Conservation (phyloP, 2,329 filamentous ascomycete species). For the Albifimbria verrucaria region DNA sequence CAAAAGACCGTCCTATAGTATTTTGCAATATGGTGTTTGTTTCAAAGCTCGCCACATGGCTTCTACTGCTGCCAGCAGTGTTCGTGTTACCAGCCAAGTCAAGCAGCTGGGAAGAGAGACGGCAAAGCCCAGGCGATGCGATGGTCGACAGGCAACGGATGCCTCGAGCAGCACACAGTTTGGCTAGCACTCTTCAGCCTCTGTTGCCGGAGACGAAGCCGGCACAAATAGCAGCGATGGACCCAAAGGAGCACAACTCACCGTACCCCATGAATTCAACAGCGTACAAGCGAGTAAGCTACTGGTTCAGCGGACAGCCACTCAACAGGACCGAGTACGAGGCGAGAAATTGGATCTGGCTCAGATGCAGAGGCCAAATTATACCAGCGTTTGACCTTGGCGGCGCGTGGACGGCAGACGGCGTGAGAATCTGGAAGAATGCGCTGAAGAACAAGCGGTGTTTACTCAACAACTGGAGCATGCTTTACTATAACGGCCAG, state of each 20-base stretch:
- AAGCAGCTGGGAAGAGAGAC: too few relatives aligned
- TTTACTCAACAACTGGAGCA: slow-evolving; percentile 6
- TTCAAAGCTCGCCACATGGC: too few relatives aligned
- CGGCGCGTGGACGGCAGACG: slow-evolving; percentile 11
- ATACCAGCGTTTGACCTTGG: slow-evolving; percentile 9
- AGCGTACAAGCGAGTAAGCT: not conserved
- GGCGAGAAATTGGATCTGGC: slow-evolving; percentile 14
- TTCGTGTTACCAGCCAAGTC: too few relatives aligned
- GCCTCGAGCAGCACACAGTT: too few relatives aligned
- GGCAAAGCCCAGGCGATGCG: too few relatives aligned
- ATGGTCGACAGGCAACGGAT: too few relatives aligned
- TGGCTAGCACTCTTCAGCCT: too few relatives aligned
- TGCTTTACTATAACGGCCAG: slow-evolving; percentile 11
- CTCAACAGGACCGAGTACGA: slow-evolving; percentile 14
- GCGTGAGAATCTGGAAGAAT: not conserved
- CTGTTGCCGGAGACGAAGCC: too few relatives aligned
- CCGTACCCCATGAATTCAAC: not conserved
- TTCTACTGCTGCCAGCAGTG: too few relatives aligned
- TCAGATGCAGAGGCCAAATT: slow-evolving; percentile 9
- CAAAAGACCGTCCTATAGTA: too few relatives aligned
- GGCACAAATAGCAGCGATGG: too few relatives aligned
- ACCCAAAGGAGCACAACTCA: not conserved
- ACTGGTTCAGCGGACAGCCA: not conserved
- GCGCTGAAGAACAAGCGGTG: slow-evolving; percentile 4
- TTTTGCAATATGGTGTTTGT: too few relatives aligned